A percentile compares a stretch with the other conserved stretches of the same genome.
phyloP scores from a whole-genome alignment of 495 filamentous ascomycete genomes.

The Annulohypoxylon nitens region DNA sequence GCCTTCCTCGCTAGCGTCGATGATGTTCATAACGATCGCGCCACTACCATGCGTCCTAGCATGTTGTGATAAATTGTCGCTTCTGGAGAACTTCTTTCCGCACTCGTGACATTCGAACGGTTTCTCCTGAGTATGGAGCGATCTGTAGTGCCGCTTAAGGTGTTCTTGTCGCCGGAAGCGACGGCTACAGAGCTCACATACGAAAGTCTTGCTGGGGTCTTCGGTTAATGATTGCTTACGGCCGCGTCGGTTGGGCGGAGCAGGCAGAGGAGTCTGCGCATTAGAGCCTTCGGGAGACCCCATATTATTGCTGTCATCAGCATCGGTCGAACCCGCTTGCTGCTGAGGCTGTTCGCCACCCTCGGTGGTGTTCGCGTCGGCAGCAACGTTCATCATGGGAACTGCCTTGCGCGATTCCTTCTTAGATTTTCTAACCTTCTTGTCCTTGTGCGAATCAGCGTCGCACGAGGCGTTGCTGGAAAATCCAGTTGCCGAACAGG shows the following conservation, averaged over 20 bases:
- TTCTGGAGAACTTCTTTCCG: constrained; percentile 98
- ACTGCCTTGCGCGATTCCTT: constrained; percentile 56
- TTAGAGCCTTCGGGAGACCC: constrained; percentile 44
- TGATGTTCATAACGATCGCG: constrained; percentile 88
- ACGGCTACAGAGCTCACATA: constrained; percentile 93
- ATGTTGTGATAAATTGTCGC: constrained; percentile 97
- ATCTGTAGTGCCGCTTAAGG: constrained; percentile 98
- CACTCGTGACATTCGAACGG: constrained; percentile 97
- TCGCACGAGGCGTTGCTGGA: constrained; percentile 64
- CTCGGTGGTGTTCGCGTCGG: constrained; percentile 57
- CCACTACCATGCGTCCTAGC: constrained; percentile 92
- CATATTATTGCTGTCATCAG: constrained; percentile 44
- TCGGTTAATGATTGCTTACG: constrained; percentile 99
- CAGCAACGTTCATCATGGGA: constrained; percentile 61
- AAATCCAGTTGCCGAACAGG: constrained; percentile 66
- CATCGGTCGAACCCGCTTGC: constrained; percentile 45
- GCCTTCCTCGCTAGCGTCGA: constrained; percentile 72
- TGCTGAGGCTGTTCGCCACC: constrained; percentile 56
- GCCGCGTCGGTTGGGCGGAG: constrained; percentile 88
- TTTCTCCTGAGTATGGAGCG: constrained; percentile 98
- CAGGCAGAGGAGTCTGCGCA: constrained; percentile 60
- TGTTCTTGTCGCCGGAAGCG: constrained; percentile 99
- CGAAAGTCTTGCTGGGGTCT: constrained; percentile 98
- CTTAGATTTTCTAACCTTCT: constrained; percentile 74
- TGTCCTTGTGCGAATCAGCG: constrained; percentile 65